A percentile compares a stretch with the other conserved stretches of the same genome.
Evolutionary conservation across 108 stramenopile genomes (phyloP).

Genomic region (Asterionellopsis glacialis): DNA sequence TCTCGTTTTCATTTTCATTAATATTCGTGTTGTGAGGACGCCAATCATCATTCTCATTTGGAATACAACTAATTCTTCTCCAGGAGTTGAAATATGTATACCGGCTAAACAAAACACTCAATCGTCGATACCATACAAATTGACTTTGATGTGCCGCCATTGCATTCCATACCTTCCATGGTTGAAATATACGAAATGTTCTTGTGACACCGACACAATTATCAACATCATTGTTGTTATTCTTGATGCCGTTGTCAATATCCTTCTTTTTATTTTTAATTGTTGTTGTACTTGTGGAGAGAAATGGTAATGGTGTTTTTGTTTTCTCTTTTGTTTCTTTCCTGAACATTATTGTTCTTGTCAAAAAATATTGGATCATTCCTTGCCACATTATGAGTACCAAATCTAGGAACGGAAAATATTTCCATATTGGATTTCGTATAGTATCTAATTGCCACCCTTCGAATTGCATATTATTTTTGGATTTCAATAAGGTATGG

Average conservation of each 20-base stretch:
- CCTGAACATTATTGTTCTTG: no score
- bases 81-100: conserved; percentile 67
- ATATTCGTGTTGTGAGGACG: background rate
- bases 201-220: no score
- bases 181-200: background rate
- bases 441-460: conserved; percentile 27
- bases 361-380: no score
- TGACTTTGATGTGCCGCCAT: conserved; percentile 79
- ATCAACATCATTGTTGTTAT: no score
- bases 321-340: no score
- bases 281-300: no score
- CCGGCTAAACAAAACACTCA: conserved; percentile 75
- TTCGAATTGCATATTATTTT: no score
- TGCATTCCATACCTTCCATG: conserved; percentile 54
- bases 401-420: conserved; percentile 32
- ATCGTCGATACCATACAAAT: conserved; percentile 86
- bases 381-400: background rate
- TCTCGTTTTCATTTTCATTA: background rate
- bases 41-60: background rate
- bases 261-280: no score
- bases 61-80: background rate
- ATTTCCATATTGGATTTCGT: conserved; percentile 33
- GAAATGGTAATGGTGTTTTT: no score
- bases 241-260: no score
- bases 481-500: no score